Evolutionary conservation across 164 flowering plant genomes (phyloP), one percentile per base, ranked within the genome.

Genomic region (Chimonanthus salicifolius): DNA sequence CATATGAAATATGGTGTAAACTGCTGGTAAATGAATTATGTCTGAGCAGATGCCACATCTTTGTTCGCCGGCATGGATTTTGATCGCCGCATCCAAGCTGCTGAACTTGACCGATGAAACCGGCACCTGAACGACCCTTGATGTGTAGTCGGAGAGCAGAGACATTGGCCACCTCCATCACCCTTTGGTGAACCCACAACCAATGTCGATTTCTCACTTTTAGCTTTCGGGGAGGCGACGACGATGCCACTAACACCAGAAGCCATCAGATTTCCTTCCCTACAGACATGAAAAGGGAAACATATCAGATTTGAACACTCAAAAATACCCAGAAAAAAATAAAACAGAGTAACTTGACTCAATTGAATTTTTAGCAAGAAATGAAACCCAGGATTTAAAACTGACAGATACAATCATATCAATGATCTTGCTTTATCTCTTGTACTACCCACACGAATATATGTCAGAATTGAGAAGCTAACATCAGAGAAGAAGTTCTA

Each of bases 101-200:
- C 7, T n/a, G 84, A 88, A 67, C 71, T 78, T 20, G 65, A 74
- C 9, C 71, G 84, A 72, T 88, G 92, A n/a, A 77, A 73, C 76
- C 83, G 73, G 76, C 92, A 87, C 72, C 87, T 77, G 73, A 88
- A 88, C 7, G 92, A 88, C 15, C 92, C 88, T 3, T 87, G 90
- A 72, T 88, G 92, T 66, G 67, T 60, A 4, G 92, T 85, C 6
- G 92, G 92, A 18, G 92, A 87, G 70, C 92, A 88, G 49, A 87
- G n/a, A 47, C 90, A 87, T 76, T 44, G 71, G 78, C 76, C 80
- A 7, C 49, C 1, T 16, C 64, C 58, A 0, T 68, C 77, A 33
- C 49, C 48, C 47, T 20, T 20, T 3, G 33, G 33, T n/a, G 16
- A 54, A 69, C 21, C 62, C 8, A 20, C 66, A 50, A 44, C 72